A percentile compares a stretch with the other conserved stretches of the same genome.
These are phyloP conservation scores for Cystofilobasidium macerans DNA, from an alignment of 768 basidiomycete genomes.

Conservation along the genomic window DNA sequence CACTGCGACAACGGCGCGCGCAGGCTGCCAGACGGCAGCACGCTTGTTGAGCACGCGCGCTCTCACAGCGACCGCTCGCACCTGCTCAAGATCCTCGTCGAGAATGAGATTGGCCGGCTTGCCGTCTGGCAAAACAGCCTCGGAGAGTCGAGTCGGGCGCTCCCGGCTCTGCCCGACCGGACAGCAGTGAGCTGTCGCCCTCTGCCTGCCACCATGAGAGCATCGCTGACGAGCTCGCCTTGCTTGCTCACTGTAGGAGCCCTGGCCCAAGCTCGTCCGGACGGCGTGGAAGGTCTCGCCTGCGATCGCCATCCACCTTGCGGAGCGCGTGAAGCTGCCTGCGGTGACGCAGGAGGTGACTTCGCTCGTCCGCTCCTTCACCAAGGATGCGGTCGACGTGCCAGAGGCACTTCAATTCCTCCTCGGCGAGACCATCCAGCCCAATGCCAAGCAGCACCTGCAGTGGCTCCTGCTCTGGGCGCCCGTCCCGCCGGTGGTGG, in stretches of 20 bases:
- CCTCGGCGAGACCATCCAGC: constrained; percentile 59
- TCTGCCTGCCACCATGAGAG: too few species aligned
- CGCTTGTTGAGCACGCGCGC: constrained; percentile 46
- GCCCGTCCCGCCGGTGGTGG: constrained; percentile 56
- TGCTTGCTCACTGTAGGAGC: constrained; percentile 39
- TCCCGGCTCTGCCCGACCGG: constrained; percentile 50
- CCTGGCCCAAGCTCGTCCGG: constrained; percentile 59
- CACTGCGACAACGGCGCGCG: constrained; percentile 22
- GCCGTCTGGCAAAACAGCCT: constrained; percentile 82
- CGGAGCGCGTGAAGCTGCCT: constrained; percentile 73
- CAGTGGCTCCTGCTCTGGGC: constrained; percentile 83
- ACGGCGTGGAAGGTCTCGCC: constrained; percentile 75
- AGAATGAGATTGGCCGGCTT: constrained; percentile 78
- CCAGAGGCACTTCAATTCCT: constrained; percentile 74
- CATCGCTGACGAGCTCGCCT: constrained; percentile 1
- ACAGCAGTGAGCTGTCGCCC: constrained; percentile 1
- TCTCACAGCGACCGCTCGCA: constrained; percentile 58
- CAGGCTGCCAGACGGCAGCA: constrained; percentile 32
- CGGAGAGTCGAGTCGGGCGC: constrained; percentile 46
- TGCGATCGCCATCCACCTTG: constrained; percentile 65
- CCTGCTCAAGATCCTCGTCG: constrained; percentile 70
- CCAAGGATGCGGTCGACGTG: constrained; percentile 56
- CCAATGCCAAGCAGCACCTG: constrained; percentile 52
- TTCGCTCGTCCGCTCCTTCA: constrained; percentile 60
- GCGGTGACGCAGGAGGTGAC: constrained; percentile 60